phyloP scores from a whole-genome alignment of 768 basidiomycete genomes.

The Suillus luteus region DNA sequence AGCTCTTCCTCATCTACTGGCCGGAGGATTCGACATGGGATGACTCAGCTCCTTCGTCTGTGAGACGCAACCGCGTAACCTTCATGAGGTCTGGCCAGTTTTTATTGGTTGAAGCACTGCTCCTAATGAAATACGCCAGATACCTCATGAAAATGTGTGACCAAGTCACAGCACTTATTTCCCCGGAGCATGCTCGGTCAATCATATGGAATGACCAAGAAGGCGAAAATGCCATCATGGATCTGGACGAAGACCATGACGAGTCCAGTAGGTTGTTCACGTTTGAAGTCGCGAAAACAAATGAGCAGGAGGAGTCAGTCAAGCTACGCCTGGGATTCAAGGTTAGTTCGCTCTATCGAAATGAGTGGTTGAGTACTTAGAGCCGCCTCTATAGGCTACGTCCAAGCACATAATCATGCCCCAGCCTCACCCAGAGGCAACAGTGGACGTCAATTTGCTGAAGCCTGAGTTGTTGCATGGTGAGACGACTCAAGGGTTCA shows the following conservation, averaged over 20 bases:
- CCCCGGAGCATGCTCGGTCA: slow-evolving; percentile 44
- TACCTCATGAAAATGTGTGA: slow-evolving; percentile 63
- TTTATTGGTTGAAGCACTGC: not conserved
- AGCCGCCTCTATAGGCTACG: slow-evolving; percentile 11
- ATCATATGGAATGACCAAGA: slow-evolving; percentile 46
- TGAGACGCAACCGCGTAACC: slow-evolving; percentile 54
- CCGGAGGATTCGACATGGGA: slow-evolving; percentile 63
- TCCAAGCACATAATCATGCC: slow-evolving; percentile 20
- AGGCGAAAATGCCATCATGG: slow-evolving; percentile 24
- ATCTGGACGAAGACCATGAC: slow-evolving; percentile 38
- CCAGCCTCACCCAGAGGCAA: slow-evolving; percentile 12
- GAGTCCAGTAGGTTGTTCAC: slow-evolving; percentile 50
- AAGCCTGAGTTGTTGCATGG: slow-evolving; percentile 38
- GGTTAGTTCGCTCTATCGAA: slow-evolving; percentile 29
- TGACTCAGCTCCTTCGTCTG: slow-evolving; percentile 45
- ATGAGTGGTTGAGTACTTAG: not conserved
- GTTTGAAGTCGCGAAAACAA: slow-evolving; percentile 56
- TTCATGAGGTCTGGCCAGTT: slow-evolving; percentile 54
- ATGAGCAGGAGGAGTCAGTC: slow-evolving; percentile 58
- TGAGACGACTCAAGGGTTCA: slow-evolving; percentile 43
- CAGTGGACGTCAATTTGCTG: slow-evolving; percentile 13
- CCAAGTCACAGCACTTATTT: slow-evolving; percentile 54
- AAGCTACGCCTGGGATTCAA: slow-evolving; percentile 44
- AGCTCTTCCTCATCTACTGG: slow-evolving; percentile 62
- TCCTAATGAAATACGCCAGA: slow-evolving; percentile 29